Evolutionary conservation across 2,329 filamentous ascomycete species (phyloP).

Genomic region (Talaromyces sp.): DNA sequence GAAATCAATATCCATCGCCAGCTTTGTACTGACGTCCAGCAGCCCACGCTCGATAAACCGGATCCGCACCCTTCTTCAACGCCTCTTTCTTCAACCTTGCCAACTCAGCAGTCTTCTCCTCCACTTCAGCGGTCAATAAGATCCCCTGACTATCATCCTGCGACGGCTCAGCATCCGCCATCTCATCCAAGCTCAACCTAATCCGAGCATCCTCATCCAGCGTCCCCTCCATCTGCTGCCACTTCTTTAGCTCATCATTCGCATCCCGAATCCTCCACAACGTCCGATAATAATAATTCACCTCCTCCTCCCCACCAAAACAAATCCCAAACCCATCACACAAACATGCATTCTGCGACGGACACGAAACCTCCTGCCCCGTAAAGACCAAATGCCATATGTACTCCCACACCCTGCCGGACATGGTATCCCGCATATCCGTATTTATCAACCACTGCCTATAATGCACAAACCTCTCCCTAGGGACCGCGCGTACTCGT

Average conservation of each 20-base stretch:
- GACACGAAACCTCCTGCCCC: slow-evolving; percentile 46
- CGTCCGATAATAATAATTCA: slow-evolving; percentile 50
- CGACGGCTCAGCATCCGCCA: slow-evolving; percentile 1
- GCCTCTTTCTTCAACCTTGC: slow-evolving; percentile 14
- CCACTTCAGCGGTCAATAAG: slow-evolving; percentile 10
- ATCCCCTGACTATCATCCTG: slow-evolving; percentile 11
- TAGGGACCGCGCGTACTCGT: slow-evolving; percentile 55
- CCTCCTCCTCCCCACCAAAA: slow-evolving; percentile 54
- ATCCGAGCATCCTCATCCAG: slow-evolving; percentile 19
- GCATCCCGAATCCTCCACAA: slow-evolving; percentile 43
- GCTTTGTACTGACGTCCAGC: slow-evolving; percentile 9
- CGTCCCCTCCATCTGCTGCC: slow-evolving; percentile 36
- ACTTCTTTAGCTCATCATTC: slow-evolving; percentile 37
- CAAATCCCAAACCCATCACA: slow-evolving; percentile 65
- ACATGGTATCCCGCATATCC: slow-evolving; percentile 54
- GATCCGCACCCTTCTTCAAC: slow-evolving; percentile 12
- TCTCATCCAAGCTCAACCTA: slow-evolving; percentile 14
- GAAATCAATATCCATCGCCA: slow-evolving; percentile 14
- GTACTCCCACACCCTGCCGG: slow-evolving; percentile 63
- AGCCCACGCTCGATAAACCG: slow-evolving; percentile 6
- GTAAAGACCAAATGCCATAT: slow-evolving; percentile 65
- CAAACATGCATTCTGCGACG: slow-evolving; percentile 57
- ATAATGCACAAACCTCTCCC: slow-evolving; percentile 56
- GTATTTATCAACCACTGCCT: slow-evolving; percentile 63
- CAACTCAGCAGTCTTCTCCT: slow-evolving; percentile 18